These are phyloP conservation scores for Cyberlindnera mississippiensis DNA, from an alignment of 805 yeast species.

Conservation along the genomic window DNA sequence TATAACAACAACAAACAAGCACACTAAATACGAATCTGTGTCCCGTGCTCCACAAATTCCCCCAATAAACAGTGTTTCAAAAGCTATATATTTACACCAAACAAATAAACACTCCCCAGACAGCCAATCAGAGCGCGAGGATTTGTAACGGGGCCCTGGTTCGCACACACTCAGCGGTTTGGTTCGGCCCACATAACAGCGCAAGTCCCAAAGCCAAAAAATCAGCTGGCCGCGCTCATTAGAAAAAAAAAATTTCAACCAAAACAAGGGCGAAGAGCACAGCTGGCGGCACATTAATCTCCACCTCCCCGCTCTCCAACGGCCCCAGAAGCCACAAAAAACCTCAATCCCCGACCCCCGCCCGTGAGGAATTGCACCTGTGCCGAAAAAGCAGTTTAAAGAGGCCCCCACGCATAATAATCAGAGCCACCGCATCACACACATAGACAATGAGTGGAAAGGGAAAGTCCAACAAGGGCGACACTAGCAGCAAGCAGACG, in stretches of 20 bases:
- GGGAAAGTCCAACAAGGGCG: not conserved
- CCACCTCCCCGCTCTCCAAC: not conserved
- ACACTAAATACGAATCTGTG: too few relatives aligned
- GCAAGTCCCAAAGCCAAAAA: not conserved
- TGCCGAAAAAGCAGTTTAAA: too few relatives aligned
- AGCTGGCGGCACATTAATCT: not conserved
- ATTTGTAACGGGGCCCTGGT: conserved; percentile 13
- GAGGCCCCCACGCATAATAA: not conserved
- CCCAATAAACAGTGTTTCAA: too few relatives aligned
- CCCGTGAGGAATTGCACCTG: too few relatives aligned
- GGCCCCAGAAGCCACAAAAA: not conserved
- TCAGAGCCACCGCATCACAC: not conserved
- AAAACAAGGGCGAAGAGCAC: conserved; percentile 1
- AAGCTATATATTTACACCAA: too few relatives aligned
- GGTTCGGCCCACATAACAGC: conserved; percentile 11
- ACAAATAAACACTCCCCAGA: too few relatives aligned
- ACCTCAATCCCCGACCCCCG: too few relatives aligned
- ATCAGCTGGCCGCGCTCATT: not conserved
- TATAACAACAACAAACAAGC: too few relatives aligned
- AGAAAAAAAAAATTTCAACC: conserved; percentile 10
- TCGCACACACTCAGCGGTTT: conserved; percentile 1
- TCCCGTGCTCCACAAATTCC: too few relatives aligned
- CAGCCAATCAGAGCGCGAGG: conserved; percentile 15
- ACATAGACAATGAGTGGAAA: not conserved
- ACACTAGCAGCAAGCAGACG: conserved; percentile 26